Conservation (phyloP, 2,329 filamentous ascomycete species). For the Aspergillus unguis region DNA sequence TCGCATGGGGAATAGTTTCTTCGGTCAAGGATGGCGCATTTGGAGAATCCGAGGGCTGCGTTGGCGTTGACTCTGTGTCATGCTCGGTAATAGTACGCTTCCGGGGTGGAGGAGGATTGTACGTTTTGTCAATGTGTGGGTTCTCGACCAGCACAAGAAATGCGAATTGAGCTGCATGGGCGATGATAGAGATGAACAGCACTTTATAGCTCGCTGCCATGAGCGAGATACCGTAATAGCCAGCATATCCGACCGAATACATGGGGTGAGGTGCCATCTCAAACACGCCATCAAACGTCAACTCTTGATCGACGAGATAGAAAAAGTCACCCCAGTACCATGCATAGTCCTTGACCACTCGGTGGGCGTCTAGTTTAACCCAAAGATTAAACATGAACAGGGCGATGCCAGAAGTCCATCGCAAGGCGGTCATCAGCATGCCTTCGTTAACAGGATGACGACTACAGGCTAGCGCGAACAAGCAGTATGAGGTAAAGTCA, state of each 20-base stretch:
- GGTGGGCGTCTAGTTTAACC: conserved; percentile 96
- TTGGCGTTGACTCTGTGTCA: conserved; percentile 27
- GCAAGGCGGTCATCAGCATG: conserved; percentile 62
- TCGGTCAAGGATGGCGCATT: conserved; percentile 34
- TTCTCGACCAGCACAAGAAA: conserved; percentile 92
- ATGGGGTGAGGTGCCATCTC: conserved; percentile 98
- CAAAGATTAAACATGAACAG: conserved; percentile 93
- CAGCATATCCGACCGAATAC: conserved; percentile 97
- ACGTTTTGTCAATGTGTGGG: conserved; percentile 96
- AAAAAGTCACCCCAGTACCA: conserved; percentile 99
- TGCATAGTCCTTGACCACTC: conserved; percentile 97
- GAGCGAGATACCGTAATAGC: conserved; percentile 96
- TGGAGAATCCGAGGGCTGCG: conserved; percentile 31
- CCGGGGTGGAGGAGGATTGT: conserved; percentile 79
- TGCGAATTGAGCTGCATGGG: conserved; percentile 88
- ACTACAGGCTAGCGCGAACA: conserved; percentile 88
- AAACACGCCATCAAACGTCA: conserved; percentile 98
- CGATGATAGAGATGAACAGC: conserved; percentile 91
- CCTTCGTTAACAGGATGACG: conserved; percentile 71
- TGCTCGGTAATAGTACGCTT: conserved; percentile 45
- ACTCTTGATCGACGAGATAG: conserved; percentile 93
- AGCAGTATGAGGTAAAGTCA: conserved; percentile 94
- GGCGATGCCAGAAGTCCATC: conserved; percentile 74
- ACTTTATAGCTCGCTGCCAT: conserved; percentile 98
- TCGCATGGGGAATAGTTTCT: conserved; percentile 36